Percentiles rank a stretch among this genome's conserved stretches.
Evolutionary conservation across 768 basidiomycete genomes (phyloP).

Genomic region (Asterophora parasitica): DNA sequence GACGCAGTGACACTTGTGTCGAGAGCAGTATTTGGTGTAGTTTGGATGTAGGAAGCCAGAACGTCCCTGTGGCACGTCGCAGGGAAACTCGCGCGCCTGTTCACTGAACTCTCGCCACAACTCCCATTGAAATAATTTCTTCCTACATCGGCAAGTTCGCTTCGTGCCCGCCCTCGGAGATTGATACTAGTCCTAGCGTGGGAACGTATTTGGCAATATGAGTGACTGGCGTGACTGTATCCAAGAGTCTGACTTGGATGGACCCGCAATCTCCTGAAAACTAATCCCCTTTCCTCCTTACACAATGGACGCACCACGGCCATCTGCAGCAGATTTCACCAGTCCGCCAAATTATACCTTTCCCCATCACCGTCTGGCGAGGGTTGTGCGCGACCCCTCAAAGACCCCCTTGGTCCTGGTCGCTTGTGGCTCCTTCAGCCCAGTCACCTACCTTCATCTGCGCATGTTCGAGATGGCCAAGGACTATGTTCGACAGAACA

Average conservation of each 20-base stretch:
- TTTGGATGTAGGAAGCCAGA: not conserved
- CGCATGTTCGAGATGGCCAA: constrained; percentile 99
- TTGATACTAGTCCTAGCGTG: constrained; percentile 20
- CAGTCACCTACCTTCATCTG: constrained; percentile 94
- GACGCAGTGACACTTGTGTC: no score
- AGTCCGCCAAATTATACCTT: constrained; percentile 66
- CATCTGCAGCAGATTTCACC: constrained; percentile 45
- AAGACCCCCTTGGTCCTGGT: constrained; percentile 92
- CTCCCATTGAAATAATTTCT: not conserved
- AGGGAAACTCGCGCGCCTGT: no score
- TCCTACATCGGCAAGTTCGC: not conserved
- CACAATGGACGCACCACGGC: constrained; percentile 22
- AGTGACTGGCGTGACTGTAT: constrained; percentile 4
- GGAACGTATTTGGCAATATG: constrained; percentile 20
- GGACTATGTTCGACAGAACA: constrained; percentile 91
- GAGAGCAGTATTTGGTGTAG: not conserved
- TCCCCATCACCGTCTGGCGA: constrained; percentile 58
- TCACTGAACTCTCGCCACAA: not conserved
- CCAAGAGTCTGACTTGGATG: constrained; percentile 2
- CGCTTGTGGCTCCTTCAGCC: constrained; percentile 97
- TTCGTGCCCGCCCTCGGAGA: constrained; percentile 3
- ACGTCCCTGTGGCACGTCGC: not conserved
- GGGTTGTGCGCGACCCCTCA: constrained; percentile 49
- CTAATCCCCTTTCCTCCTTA: constrained; percentile 9
- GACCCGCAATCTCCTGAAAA: constrained; percentile 5